Evolutionary conservation across 2,329 filamentous ascomycete species (phyloP), one percentile per base, ranked within the genome.

Genomic region (Ceratocystis alfenasii): DNA sequence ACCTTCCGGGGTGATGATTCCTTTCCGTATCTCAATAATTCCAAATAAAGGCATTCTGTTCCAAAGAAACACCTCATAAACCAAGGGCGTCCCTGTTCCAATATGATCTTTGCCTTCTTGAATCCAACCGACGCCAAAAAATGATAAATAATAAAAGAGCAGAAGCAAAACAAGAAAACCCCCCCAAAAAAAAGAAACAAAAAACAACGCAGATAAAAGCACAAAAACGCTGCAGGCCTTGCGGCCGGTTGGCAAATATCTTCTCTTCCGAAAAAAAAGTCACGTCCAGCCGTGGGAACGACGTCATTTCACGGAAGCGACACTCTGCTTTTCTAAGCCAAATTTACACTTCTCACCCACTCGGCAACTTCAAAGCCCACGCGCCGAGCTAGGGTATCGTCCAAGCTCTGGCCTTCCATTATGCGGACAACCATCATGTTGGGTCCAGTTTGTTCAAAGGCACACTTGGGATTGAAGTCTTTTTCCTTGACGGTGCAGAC

Each of bases 311-410:
- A 33, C n/a, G 53, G 28, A 17, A n/a, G 33, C 17, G n/a, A 12
- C 25, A 30, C 17, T 2, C 25, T 30, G 28, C 17, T n/a, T 30
- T 33, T 57, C 25, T 25, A 30, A 33, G 53, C 25, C 65, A 78
- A 81, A n/a, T 72, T 75, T 4, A 76, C 78, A 20, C 74, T 76
- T 45, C 80, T 74, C 67, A 90, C 81, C 84, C 88, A 95, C 75
- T 96, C 92, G 65, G 88, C 83, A 69, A 96, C 85, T 77, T 96
- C 92, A 75, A 96, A 96, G 1, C 85, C 87, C 62, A 96, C 77
- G 68, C 91, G 80, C 67, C 90, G 81, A 73, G 91, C 79, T 10
- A 85, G 85, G 71, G 83, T 87, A 74, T 89, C 87, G 68, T 86
- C 85, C 69, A 90, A 73, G 30, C 76, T 75, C 71, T 76, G 72